Evolutionary conservation across 1,284 basidiomycete genomes (phyloP).

Genomic region (Vanrija sp.): DNA sequence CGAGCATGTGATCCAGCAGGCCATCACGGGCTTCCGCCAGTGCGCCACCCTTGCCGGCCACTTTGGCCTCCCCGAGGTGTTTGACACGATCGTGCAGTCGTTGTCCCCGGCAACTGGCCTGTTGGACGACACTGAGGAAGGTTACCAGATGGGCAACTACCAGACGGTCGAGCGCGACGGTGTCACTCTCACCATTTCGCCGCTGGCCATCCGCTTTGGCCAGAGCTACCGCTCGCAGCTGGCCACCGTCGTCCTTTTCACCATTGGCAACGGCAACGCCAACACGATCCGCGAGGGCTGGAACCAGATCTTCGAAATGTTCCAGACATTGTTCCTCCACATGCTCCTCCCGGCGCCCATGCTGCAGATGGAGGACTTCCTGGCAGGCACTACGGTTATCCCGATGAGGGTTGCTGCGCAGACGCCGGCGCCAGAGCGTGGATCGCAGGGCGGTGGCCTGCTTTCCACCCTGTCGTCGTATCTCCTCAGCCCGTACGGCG

Average conservation of each 20-base stretch:
- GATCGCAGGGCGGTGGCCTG: constrained; percentile 84
- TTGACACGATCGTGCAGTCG: constrained; percentile 91
- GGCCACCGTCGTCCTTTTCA: constrained; percentile 95
- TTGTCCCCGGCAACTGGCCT: constrained; percentile 83
- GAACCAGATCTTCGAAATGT: constrained; percentile 96
- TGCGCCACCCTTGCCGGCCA: constrained; percentile 88
- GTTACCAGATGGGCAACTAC: constrained; percentile 71
- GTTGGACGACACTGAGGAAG: constrained; percentile 65
- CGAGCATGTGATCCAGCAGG: constrained; percentile 91
- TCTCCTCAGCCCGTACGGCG: constrained; percentile 86
- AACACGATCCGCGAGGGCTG: constrained; percentile 91
- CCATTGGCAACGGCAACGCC: constrained; percentile 96
- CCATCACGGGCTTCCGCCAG: constrained; percentile 92
- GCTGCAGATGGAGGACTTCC: constrained; percentile 96
- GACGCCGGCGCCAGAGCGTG: constrained; percentile 57
- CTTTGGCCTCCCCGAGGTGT: constrained; percentile 87
- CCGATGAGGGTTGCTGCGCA: constrained; percentile 74
- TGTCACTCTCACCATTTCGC: constrained; percentile 82
- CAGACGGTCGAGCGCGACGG: constrained; percentile 91
- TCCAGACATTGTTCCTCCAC: constrained; percentile 91
- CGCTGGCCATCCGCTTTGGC: constrained; percentile 88
- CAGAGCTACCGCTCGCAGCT: constrained; percentile 94
- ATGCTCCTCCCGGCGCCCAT: constrained; percentile 81
- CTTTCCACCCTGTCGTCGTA: constrained; percentile 94
- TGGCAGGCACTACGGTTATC: constrained; percentile 82